Evolutionary conservation across 176 grass and related monocot species (phyloP), one percentile per base, ranked within the genome.

Genomic region (Carex littledalei): DNA sequence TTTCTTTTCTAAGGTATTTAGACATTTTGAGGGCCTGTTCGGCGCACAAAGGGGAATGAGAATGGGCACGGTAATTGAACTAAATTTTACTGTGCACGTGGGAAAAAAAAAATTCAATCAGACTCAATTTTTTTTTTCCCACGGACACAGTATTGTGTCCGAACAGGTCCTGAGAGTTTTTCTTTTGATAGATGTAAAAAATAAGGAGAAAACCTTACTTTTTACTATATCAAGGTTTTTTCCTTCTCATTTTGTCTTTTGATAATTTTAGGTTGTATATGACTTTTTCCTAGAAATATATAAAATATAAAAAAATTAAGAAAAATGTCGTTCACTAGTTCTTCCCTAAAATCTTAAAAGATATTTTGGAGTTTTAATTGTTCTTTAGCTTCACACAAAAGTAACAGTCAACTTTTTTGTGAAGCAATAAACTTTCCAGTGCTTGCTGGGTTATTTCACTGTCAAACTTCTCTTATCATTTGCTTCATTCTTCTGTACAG

Each of bases 1-100:
- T 64, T 83, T 83, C 41, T 83, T 54, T 83, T 83, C 26, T 18
- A 32, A 20, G 59, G 16, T 65, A 31, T 17, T 17, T 81, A 62
- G 16, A 43, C 34, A 47, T 32, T 24, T 67, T 29, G 16, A 49
- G 43, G 45, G 35, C n/a, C n/a, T n/a, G n/a, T n/a, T n/a, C n/a
- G n/a, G n/a, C n/a, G n/a, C n/a, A n/a, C n/a, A n/a, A n/a, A n/a
- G n/a, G n/a, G n/a, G n/a, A n/a, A n/a, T n/a, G n/a, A n/a, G n/a
- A n/a, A n/a, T n/a, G n/a, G n/a, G n/a, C n/a, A n/a, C n/a, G n/a
- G n/a, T n/a, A n/a, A n/a, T n/a, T n/a, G n/a, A n/a, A n/a, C n/a
- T n/a, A n/a, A n/a, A n/a, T n/a, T n/a, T n/a, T n/a, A n/a, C n/a
- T n/a, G n/a, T n/a, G n/a, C n/a, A n/a, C n/a, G n/a, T n/a, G n/a